These are phyloP conservation scores for Tolypocladium cylindrosporum DNA, from an alignment of 2,329 filamentous ascomycete species.

Conservation along the genomic window DNA sequence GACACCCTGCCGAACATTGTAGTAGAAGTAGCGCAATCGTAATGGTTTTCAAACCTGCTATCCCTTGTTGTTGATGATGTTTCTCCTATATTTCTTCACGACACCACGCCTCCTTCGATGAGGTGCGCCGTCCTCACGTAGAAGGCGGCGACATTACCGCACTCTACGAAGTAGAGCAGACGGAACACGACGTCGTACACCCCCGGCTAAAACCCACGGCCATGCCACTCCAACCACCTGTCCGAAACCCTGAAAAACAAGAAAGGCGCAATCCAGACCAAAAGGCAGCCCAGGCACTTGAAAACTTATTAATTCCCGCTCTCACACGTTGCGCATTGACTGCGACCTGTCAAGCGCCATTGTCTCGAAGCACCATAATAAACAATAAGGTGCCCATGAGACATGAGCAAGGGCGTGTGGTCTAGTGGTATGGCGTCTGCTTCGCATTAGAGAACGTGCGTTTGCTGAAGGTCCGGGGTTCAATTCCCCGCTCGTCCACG, in stretches of 20 bases:
- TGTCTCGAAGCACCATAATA: background rate
- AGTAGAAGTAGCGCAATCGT: background rate
- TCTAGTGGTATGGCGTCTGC: constrained; percentile 15
- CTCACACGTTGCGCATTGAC: background rate
- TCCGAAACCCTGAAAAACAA: background rate
- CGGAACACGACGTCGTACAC: background rate
- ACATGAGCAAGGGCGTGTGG: constrained; percentile 10
- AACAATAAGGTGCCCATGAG: background rate
- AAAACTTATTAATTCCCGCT: too few species aligned
- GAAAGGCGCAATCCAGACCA: background rate
- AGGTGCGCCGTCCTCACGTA: background rate
- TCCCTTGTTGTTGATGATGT: background rate
- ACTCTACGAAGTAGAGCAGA: background rate
- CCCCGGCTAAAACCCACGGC: background rate
- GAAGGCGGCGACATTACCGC: too few species aligned
- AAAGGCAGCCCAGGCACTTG: background rate
- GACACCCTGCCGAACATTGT: background rate
- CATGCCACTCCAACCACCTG: background rate
- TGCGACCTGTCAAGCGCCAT: rapidly evolving
- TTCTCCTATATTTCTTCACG: background rate
- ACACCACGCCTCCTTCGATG: background rate
- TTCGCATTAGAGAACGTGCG: constrained; percentile 10
- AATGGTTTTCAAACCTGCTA: background rate
- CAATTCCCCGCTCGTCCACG: constrained; percentile 14
- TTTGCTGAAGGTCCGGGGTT: constrained; percentile 14